Base-by-base conservation (phyloP, 2,329 filamentous ascomycete genomes). In the Huntiella decipiens region DNA sequence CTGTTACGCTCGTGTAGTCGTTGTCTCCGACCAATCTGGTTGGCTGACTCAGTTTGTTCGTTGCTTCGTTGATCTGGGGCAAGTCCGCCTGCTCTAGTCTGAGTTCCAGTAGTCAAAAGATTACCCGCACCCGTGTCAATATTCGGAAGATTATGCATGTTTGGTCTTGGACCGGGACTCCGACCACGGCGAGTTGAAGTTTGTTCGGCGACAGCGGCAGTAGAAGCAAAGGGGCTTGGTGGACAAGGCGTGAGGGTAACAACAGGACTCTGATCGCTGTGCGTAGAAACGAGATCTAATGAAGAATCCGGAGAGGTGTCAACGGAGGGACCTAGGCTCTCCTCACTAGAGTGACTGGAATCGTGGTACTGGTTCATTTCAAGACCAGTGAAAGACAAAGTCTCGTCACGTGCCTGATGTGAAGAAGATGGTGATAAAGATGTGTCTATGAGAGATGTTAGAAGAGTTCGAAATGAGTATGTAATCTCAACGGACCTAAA, bases 1-100 rank as follows among this genome's bases (percentile, higher is more conserved):
- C 60, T 56, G 40, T 73, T 74, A 43, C 63, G 64, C 51, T 70
- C 63, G 7, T 65, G 58, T 3, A 61, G 54, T 46, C 65, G 57
- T 4, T 66, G 63, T 28, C 58, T 54, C 13, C 59, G 56, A 1
- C 61, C 63, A 38, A 67, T 56, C 44, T 75, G 65, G 48, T 74
- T 74, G 46, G 67, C 58, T 52, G 66, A 74, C 11, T 48, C 48
- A 3, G 66, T 57, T 52, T 28, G 12, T n/a, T 46, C 34, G 8
- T n/a, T 16, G 11, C 34, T 43, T 31, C 47, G 34, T 15, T 46
- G 39, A 7, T 36, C 28, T 4, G 47, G 47, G 11, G 39, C 44
- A 38, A 49, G n/a, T n/a, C 47, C 47, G 3, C 31, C 34, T 19
- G 40, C 16, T 8, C 19, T 13, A 15, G 37, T 37, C 15, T n/a